Percentiles rank a stretch among this genome's conserved stretches.
Conservation (phyloP, 306 rosid genomes). For the Pyrus bretschneideri region DNA sequence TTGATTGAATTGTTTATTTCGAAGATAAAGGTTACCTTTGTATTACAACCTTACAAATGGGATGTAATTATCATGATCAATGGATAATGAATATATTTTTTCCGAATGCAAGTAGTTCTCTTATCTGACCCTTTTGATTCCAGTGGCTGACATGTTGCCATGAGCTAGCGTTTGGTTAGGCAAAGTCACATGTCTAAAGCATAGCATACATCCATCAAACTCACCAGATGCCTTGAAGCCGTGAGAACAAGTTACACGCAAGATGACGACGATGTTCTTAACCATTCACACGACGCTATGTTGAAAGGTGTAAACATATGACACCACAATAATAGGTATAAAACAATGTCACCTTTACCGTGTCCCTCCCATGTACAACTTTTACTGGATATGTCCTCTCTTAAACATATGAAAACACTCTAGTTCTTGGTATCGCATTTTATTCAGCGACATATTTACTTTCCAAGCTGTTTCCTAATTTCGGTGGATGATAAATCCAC, state of each 20-base stretch:
- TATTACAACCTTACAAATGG: background rate
- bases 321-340: no score
- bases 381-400: no score
- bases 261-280: no score
- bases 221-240: background rate
- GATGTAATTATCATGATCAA: background rate
- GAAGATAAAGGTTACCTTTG: background rate
- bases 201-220: background rate
- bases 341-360: no score
- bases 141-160: constrained; percentile 14
- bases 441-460: constrained; percentile 21
- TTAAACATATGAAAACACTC: background rate
- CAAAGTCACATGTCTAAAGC: background rate
- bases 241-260: background rate
- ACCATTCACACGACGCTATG: background rate
- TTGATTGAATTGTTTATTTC: background rate
- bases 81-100: background rate
- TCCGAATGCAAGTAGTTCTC: background rate
- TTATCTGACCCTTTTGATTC: background rate
- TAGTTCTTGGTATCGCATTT: background rate
- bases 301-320: no score
- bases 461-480: constrained; percentile 50
- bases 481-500: constrained; percentile 87
- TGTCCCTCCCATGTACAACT: no score
- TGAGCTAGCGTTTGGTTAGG: background rate